A percentile compares a stretch with the other conserved stretches of the same genome.
Evolutionary conservation across 768 basidiomycete genomes (phyloP).

Genomic region (Suillus sp.): DNA sequence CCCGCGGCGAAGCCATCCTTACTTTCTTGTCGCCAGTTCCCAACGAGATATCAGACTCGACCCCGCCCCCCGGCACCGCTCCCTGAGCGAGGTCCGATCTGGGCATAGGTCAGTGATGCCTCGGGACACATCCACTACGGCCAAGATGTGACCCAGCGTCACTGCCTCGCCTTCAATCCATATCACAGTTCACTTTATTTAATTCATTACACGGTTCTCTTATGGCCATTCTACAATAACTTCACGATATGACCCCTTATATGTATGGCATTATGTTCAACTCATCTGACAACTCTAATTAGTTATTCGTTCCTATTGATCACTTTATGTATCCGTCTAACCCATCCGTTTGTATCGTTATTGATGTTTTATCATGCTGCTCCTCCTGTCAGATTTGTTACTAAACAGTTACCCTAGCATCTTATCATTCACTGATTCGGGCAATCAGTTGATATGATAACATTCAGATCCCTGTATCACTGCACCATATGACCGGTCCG

Average conservation of each 20-base stretch:
- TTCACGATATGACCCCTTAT: constrained; percentile 9
- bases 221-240: background rate
- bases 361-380: background rate
- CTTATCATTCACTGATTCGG: background rate
- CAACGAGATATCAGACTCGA: constrained; percentile 24
- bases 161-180: constrained; percentile 9
- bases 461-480: background rate
- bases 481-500: background rate
- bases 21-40: constrained; percentile 30
- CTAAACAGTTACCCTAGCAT: background rate
- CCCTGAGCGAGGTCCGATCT: constrained; percentile 23
- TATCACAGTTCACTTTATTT: background rate
- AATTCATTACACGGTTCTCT: background rate
- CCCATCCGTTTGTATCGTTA: constrained; percentile 17
- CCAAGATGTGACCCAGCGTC: constrained; percentile 9
- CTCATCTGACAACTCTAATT: constrained; percentile 1
- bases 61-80: constrained; percentile 25
- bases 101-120: background rate
- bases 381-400: background rate
- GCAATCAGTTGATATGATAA: background rate
- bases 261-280: background rate
- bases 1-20: constrained; percentile 24
- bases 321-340: constrained; percentile 7
- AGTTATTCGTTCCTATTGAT: constrained; percentile 1
- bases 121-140: background rate